Evolutionary conservation across 805 yeast species (phyloP), one percentile per base, ranked within the genome.

Genomic region (Groenewaldozyma salmanticensis): DNA sequence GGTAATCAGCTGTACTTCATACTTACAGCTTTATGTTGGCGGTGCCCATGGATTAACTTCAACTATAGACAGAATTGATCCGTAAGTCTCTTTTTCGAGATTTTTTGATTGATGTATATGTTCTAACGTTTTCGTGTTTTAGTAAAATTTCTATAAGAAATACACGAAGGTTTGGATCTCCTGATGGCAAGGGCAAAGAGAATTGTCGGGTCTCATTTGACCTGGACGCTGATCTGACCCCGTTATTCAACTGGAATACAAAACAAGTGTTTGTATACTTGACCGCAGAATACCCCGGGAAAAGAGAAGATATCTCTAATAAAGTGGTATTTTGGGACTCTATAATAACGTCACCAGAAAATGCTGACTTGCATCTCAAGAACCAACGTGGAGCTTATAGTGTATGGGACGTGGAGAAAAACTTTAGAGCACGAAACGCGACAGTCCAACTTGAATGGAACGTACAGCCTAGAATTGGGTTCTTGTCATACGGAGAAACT

Each of bases 231-330:
- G 96, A 90, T 60, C 67, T 90, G 46, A 58, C 83, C 1, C 79
- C 85, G 1, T 68, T 92, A 39, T 88, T 88, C 72, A 87, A 82
- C 61, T 90, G 96, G 96, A 92, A 90, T 63, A 92, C 98, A 9
- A 90, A 90, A 58, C 97, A 90, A 61, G 77, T 90, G n/a, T 90
- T 92, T 54, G 83, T 81, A 4, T 92, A 90, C 54, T 67, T 92
- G 47, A 83, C 94, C 2, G 95, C 94, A 1, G 90, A 85, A 55
- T 88, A 88, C 53, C 94, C 68, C 33, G 70, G 67, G 1, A 55
- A 54, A 38, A 52, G 61, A 43, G 44, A 47, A 32, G 54, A 52
- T 35, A 54, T 52, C 37, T 37, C 60, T 2, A 81, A 79, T 60
- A 77, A 78, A 48, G 83, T 88, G 31, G 81, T 90, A 0, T 78